phyloP scores from a whole-genome alignment of 768 basidiomycete genomes.

The Podaxis pistillaris region DNA sequence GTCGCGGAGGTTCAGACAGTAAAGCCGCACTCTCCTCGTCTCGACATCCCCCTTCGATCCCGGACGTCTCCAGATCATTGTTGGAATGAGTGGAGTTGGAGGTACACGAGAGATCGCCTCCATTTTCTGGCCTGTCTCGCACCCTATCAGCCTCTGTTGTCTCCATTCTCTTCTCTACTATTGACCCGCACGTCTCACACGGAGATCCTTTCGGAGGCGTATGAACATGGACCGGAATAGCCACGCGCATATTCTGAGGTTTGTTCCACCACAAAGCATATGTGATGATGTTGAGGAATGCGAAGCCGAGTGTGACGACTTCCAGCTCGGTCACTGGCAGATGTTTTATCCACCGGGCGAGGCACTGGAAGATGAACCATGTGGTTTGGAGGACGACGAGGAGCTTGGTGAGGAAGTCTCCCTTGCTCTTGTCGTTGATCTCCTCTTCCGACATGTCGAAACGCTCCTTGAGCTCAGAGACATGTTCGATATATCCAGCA shows the following conservation, averaged over 20 bases:
- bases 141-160: too few species aligned
- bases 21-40: too few species aligned
- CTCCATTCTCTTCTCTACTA: neutral
- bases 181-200: neutral
- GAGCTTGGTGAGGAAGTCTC: slow-evolving; percentile 21
- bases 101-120: too few species aligned
- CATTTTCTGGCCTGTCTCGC: too few species aligned
- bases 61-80: too few species aligned
- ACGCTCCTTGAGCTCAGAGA: neutral
- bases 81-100: too few species aligned
- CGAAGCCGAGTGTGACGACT: slow-evolving; percentile 7
- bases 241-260: neutral
- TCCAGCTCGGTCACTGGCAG: slow-evolving; percentile 2
- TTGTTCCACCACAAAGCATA: slow-evolving; percentile 11
- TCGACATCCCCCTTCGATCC: too few species aligned
- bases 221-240: neutral
- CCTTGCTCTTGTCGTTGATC: slow-evolving; percentile 26
- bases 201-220: neutral
- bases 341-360: neutral
- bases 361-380: slow-evolving; percentile 20
- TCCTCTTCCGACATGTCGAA: slow-evolving; percentile 13
- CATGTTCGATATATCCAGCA: neutral
- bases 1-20: too few species aligned
- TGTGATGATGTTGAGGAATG: neutral
- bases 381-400: slow-evolving; percentile 21